Evolutionary conservation across 192 early-diverging fungal species (phyloP), one percentile per base, ranked within the genome.

Genomic region (Coemansia nantahalensis): DNA sequence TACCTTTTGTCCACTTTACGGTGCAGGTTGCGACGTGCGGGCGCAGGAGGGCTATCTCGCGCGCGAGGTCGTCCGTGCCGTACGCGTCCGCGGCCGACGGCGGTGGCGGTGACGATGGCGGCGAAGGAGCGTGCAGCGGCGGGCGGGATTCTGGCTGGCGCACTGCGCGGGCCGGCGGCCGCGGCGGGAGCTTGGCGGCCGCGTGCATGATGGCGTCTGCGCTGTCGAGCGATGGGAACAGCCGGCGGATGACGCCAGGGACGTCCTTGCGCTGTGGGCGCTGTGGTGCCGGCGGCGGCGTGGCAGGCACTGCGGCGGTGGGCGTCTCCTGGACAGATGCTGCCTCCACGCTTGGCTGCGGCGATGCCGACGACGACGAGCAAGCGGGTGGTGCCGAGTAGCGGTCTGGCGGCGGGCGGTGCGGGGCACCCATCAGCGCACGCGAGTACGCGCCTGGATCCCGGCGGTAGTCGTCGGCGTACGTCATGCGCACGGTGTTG

Each of bases 1-100:
- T 71, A 71, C 68, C 68, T 71, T 71, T 71, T 42, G 55, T 44
- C 68, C 68, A 71, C 18, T 59, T 71, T 43, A 71, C 61, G 3
- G 68, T 58, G 56, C 68, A 71, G 1, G 56, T 51, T 5, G 36
- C 24, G 18, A 52, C 45, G 10, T 45, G 28, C 15, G 68, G 68
- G 30, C 39, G 52, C 35, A 71, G 32, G 4, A 37, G 30, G 48
- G 55, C 50, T 58, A 71, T 71, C 23, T 63, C 56, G 37, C 52
- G 60, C 30, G 55, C 51, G 17, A 63, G 51, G 18, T 71, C 52
- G 48, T 71, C 56, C 15, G 49, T 39, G 31, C n/a, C 28, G 32
- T 24, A 50, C 7, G 24, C 35, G 11, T 26, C 19, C 15, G n/a
- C n/a, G n/a, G n/a, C n/a, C n/a, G n/a, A n/a, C n/a, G n/a, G n/a